Percentiles rank a stretch among this genome's conserved stretches.
phyloP scores from a whole-genome alignment of 2,329 filamentous ascomycete genomes.

The Alternaria incomplexa region DNA sequence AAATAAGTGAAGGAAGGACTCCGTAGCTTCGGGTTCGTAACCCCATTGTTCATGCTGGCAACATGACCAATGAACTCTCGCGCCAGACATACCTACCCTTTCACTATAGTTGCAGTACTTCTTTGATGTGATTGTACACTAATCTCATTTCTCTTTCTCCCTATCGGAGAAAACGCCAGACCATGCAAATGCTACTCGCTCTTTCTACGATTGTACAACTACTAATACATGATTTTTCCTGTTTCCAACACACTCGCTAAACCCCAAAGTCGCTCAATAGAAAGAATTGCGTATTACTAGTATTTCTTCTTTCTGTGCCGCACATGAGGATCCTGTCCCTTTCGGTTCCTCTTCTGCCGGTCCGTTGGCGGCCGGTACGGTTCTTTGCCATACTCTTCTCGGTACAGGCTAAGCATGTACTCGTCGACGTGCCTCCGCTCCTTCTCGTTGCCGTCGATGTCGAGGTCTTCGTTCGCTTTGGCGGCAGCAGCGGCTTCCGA shows the following conservation, averaged over 20 bases:
- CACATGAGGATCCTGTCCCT: conserved; percentile 42
- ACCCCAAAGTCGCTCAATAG: neutral
- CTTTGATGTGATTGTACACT: neutral
- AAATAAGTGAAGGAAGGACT: no score
- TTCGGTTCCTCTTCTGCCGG: conserved; percentile 38
- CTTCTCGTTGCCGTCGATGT: conserved; percentile 22
- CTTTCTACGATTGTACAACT: neutral
- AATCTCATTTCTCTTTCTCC: neutral
- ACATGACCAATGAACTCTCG: neutral
- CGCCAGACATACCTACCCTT: neutral
- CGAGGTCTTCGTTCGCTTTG: conserved; percentile 23
- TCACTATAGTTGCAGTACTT: neutral
- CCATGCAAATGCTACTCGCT: conserved; percentile 1
- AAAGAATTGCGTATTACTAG: conserved; percentile 6
- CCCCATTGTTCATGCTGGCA: neutral
- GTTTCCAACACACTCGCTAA: neutral
- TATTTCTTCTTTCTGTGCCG: conserved; percentile 37
- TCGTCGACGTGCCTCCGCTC: conserved; percentile 42
- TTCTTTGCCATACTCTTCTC: conserved; percentile 43
- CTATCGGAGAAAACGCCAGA: neutral
- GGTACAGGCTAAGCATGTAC: conserved; percentile 40
- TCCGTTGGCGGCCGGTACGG: conserved; percentile 41
- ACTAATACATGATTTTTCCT: neutral
- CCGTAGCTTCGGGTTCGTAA: neutral
- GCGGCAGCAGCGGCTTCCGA: conserved; percentile 23